These are phyloP conservation scores for Yamadazyma membranifaciens DNA, from an alignment of 1,139 yeast species.

Conservation along the genomic window DNA sequence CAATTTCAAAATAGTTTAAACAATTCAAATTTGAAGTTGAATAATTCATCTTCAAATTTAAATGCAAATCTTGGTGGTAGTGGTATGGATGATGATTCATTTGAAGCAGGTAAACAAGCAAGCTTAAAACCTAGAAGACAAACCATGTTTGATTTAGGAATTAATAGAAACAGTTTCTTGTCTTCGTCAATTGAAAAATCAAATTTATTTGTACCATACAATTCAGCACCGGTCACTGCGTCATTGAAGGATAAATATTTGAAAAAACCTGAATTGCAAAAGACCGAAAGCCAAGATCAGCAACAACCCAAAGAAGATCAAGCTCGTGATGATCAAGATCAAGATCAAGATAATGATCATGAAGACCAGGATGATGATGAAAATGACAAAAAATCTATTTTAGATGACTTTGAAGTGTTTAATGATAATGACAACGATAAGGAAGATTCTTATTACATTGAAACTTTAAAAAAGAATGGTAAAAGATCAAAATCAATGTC, in stretches of 20 bases:
- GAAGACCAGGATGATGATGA: conserved; percentile 36
- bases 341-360: conserved; percentile 3
- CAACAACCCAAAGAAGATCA: conserved; percentile 2
- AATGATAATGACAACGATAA: conserved; percentile 35
- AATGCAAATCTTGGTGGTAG: neutral
- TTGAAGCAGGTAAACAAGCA: conserved; percentile 27
- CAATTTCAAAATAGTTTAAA: conserved; percentile 5
- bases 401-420: conserved; percentile 48
- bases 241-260: conserved; percentile 32
- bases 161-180: conserved; percentile 45
- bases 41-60: neutral
- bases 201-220: conserved; percentile 64
- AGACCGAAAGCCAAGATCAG: conserved; percentile 7
- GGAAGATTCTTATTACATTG: conserved; percentile 17
- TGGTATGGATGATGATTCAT: conserved; percentile 11
- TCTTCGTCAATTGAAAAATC: conserved; percentile 46
- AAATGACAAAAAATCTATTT: conserved; percentile 20
- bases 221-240: conserved; percentile 77
- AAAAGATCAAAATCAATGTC: conserved; percentile 68
- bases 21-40: neutral
- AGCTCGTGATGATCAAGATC: neutral
- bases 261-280: conserved; percentile 5
- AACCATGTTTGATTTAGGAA: conserved; percentile 49
- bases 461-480: conserved; percentile 37
- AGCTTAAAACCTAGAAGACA: conserved; percentile 42